Evolutionary conservation across 352 stramenopile genomes (phyloP), one percentile per base, ranked within the genome.

Genomic region (Phytopythium chamaehyphon): DNA sequence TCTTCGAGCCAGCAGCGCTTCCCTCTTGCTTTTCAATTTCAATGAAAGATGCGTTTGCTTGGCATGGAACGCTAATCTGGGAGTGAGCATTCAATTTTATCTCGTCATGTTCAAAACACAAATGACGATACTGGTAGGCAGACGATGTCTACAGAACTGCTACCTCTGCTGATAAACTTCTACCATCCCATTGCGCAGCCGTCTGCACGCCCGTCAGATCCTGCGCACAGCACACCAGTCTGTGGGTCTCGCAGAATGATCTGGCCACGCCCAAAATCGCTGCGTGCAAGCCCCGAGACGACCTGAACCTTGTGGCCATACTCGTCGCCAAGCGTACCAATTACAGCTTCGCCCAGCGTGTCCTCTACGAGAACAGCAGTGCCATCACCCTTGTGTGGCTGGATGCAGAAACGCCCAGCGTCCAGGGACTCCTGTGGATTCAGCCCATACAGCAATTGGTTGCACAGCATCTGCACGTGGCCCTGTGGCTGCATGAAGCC

Each of bases 401-500:
- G 86, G 33, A 98, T 97, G 45, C 90, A 98, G 59, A 99, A 98
- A 23, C 96, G 86, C 26, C 93, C 87, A 43, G 80, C 69, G 64
- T 99, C 96, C 44, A 99, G 80, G 3, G 96, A 83, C 37, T 88
- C 86, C 60, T 98, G 90, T 10, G 90, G 76, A 59, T 96, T 81
- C 55, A 97, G 69, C 1, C 67, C 61, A 39, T 89, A 73, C 35
- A 79, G 46, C 18, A 98, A 59, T 62, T 98, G 74, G 60, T 96
- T 89, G 40, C 92, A 88, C 19, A 98, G 76, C 37, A 98, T 64
- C 65, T 98, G 95, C 15, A 98, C 72, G 70, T 98, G 96, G 28
- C 96, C 96, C 64, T 98, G 96, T 1, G 96, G 95, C 72, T 99
- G 96, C 95, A 98, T 98, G 67, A 98, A 98, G 37, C 66, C 81